Evolutionary conservation across 306 rosid genomes (phyloP).

Genomic region (Prunus mira): DNA sequence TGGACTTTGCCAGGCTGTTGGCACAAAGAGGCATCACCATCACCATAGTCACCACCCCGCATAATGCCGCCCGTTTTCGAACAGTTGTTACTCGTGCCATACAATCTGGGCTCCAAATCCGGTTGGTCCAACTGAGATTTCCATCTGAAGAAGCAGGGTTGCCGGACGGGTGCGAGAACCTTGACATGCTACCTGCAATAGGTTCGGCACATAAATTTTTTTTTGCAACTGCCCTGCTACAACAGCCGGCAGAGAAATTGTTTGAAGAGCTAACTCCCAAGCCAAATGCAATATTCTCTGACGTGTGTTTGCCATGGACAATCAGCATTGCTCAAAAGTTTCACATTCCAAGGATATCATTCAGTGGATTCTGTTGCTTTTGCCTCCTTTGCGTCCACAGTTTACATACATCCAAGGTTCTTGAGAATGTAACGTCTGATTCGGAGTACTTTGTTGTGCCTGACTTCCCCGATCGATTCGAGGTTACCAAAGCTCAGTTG

Average conservation of each 20-base stretch:
- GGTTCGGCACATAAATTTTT: slow-evolving; percentile 14
- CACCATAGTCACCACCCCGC: slow-evolving; percentile 33
- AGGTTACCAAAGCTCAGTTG: slow-evolving; percentile 34
- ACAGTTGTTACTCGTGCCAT: not conserved
- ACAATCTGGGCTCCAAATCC: slow-evolving; percentile 13
- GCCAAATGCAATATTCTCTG: slow-evolving; percentile 45
- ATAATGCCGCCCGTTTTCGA: slow-evolving; percentile 16
- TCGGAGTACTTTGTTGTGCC: slow-evolving; percentile 37
- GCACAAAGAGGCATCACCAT: slow-evolving; percentile 18
- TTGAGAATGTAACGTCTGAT: not conserved
- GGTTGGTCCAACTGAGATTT: slow-evolving; percentile 9
- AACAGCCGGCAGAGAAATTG: slow-evolving; percentile 29
- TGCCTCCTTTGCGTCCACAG: slow-evolving; percentile 26
- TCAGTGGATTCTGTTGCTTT: slow-evolving; percentile 44
- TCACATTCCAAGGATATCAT: slow-evolving; percentile 56
- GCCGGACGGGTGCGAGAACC: slow-evolving; percentile 31
- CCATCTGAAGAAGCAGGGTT: slow-evolving; percentile 24
- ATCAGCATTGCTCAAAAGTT: slow-evolving; percentile 39
- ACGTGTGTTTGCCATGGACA: slow-evolving; percentile 43
- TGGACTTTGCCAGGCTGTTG: slow-evolving; percentile 27
- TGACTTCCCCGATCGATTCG: slow-evolving; percentile 30
- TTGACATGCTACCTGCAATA: slow-evolving; percentile 36
- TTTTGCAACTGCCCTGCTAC: slow-evolving; percentile 19
- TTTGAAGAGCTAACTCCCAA: slow-evolving; percentile 24
- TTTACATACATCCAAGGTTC: not conserved